phyloP scores from a whole-genome alignment of 2,329 filamentous ascomycete species.

The Pseudogymnoascus sp. region DNA sequence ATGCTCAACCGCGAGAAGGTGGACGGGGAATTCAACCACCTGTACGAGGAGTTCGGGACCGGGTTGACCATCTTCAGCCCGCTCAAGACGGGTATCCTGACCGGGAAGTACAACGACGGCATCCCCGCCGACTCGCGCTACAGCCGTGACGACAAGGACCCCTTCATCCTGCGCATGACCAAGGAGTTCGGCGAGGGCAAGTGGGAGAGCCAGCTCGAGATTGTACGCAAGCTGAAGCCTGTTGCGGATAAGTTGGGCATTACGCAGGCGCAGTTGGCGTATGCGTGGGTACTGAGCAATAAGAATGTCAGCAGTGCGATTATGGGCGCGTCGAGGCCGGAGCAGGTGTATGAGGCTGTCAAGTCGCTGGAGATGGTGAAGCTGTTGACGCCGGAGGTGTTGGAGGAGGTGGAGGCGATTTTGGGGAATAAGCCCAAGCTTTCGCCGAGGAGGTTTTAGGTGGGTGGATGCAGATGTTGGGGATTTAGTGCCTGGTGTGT shows the following conservation, averaged over 20 bases:
- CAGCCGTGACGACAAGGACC: conserved; percentile 43
- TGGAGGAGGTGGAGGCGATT: conserved; percentile 51
- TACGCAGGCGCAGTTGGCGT: conserved; percentile 41
- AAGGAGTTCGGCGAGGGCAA: conserved; percentile 37
- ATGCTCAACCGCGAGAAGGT: conserved; percentile 52
- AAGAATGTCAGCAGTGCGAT: conserved; percentile 53
- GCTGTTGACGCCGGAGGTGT: conserved; percentile 49
- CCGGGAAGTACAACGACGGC: conserved; percentile 59
- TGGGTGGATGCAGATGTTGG: not conserved
- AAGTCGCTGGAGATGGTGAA: conserved; percentile 43
- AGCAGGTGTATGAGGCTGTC: conserved; percentile 53
- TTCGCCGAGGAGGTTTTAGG: conserved; percentile 22
- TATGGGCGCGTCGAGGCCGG: conserved; percentile 47
- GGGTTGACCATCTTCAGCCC: conserved; percentile 57
- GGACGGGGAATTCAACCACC: conserved; percentile 51
- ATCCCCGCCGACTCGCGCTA: conserved; percentile 52
- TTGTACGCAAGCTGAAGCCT: conserved; percentile 49
- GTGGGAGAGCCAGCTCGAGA: conserved; percentile 48
- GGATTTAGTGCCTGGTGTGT: not conserved
- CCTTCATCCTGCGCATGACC: conserved; percentile 37
- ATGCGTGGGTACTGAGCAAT: conserved; percentile 56
- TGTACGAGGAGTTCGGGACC: conserved; percentile 51
- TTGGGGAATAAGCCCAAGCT: conserved; percentile 48
- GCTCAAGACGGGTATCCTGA: conserved; percentile 50
- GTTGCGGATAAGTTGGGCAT: conserved; percentile 57